phyloP scores from a whole-genome alignment of 352 stramenopile species.

The Globisporangium viniferum region DNA sequence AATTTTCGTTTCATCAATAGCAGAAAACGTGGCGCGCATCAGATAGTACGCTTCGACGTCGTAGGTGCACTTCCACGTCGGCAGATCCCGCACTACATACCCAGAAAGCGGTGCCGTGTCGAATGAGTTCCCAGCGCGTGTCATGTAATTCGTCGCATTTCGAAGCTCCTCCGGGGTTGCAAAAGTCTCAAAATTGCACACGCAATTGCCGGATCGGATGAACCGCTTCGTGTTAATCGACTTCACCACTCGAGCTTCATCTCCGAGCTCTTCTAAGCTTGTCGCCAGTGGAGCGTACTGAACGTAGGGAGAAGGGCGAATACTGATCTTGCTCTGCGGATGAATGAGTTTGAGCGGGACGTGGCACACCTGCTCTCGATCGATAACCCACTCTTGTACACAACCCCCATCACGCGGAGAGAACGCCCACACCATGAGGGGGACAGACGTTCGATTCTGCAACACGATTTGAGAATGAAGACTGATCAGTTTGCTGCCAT shows the following conservation, averaged over 20 bases:
- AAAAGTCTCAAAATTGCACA: conserved; percentile 83
- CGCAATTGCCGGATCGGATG: conserved; percentile 68
- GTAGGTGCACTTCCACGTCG: conserved; percentile 86
- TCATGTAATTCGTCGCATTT: conserved; percentile 36
- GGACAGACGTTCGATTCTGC: conserved; percentile 84
- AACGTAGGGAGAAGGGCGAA: conserved; percentile 77
- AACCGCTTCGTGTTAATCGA: conserved; percentile 79
- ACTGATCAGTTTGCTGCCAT: conserved; percentile 87
- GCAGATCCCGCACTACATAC: conserved; percentile 81
- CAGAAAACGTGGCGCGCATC: conserved; percentile 81
- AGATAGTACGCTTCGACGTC: conserved; percentile 87
- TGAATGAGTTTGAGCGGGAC: conserved; percentile 84
- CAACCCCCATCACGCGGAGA: conserved; percentile 74
- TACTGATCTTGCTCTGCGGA: conserved; percentile 85
- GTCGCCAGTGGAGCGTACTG: conserved; percentile 82
- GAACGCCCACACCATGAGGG: conserved; percentile 87
- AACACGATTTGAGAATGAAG: conserved; percentile 85
- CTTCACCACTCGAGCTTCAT: conserved; percentile 68
- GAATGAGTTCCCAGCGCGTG: conserved; percentile 26
- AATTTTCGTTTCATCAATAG: conserved; percentile 42
- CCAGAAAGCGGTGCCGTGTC: conserved; percentile 53
- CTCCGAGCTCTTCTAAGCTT: conserved; percentile 74
- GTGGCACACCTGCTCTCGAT: conserved; percentile 78
- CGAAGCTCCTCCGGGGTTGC: conserved; percentile 63
- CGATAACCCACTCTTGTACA: conserved; percentile 80